phyloP scores from a whole-genome alignment of 140 eudicot genomes.

The Ambrosia hybrid region DNA sequence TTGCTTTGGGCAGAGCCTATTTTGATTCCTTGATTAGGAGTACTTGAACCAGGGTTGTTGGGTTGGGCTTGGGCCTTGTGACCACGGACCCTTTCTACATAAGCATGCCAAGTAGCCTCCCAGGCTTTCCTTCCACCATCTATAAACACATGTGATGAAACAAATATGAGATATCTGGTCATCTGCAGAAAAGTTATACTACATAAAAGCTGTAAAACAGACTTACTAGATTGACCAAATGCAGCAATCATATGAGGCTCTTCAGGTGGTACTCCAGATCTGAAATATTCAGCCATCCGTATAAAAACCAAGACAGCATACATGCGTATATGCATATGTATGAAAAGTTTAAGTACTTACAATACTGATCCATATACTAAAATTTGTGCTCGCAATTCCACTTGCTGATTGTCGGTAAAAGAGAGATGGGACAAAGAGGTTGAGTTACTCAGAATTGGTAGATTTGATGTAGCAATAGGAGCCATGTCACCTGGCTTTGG shows the following conservation, averaged over 20 bases:
- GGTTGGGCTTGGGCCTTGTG: slow-evolving; percentile 41
- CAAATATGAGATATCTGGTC: background rate
- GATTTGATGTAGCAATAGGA: slow-evolving; percentile 45
- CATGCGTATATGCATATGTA: slow-evolving; percentile 15
- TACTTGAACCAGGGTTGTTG: slow-evolving; percentile 49
- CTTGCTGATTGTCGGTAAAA: slow-evolving; percentile 84
- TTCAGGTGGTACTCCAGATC: slow-evolving; percentile 88
- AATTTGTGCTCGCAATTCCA: slow-evolving; percentile 93
- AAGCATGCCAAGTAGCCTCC: slow-evolving; percentile 89
- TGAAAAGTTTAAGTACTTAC: slow-evolving; percentile 46
- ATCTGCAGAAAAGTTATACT: slow-evolving; percentile 6
- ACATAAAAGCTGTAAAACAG: background rate
- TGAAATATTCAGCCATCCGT: slow-evolving; percentile 37
- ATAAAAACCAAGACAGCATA: slow-evolving; percentile 10
- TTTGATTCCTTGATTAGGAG: slow-evolving; percentile 45
- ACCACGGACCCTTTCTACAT: slow-evolving; percentile 56
- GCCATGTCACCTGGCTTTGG: slow-evolving; percentile 33
- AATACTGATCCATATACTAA: slow-evolving; percentile 91
- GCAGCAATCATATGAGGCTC: slow-evolving; percentile 94
- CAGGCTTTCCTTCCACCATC: slow-evolving; percentile 72
- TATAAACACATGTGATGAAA: slow-evolving; percentile 26
- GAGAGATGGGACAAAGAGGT: slow-evolving; percentile 57
- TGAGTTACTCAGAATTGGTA: slow-evolving; percentile 63
- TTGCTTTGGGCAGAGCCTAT: slow-evolving; percentile 53
- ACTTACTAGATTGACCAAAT: slow-evolving; percentile 82